phyloP scores from a whole-genome alignment of 2,329 filamentous ascomycete species.

The Aspergillus fructus region DNA sequence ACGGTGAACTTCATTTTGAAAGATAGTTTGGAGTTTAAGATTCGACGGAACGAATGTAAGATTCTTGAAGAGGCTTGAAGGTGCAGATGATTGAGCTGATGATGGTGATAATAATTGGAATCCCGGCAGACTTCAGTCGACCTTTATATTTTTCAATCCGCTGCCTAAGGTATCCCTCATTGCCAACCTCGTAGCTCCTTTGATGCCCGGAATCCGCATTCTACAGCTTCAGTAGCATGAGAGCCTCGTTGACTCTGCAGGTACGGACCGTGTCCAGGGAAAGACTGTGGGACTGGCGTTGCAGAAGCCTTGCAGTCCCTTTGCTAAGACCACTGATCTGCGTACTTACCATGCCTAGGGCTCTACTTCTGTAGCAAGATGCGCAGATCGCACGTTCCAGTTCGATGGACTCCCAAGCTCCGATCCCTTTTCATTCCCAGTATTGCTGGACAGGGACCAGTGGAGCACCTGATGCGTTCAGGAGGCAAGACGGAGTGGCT shows the following conservation, averaged over 20 bases:
- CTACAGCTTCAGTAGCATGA: too few relatives aligned
- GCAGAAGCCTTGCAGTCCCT: background rate
- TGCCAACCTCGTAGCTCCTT: background rate
- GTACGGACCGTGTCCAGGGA: background rate
- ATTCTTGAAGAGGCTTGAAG: background rate
- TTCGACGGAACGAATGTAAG: background rate
- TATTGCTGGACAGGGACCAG: background rate
- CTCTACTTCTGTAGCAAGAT: background rate
- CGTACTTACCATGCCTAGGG: background rate
- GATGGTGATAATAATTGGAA: background rate
- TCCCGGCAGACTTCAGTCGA: background rate
- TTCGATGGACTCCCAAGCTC: background rate
- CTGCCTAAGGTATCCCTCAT: background rate
- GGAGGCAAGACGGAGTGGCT: background rate
- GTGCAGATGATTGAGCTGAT: background rate
- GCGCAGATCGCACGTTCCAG: background rate
- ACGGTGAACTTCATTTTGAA: background rate
- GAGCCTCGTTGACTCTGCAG: background rate
- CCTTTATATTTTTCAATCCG: background rate
- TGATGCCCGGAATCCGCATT: background rate
- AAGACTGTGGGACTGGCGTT: background rate
- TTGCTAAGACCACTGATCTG: background rate
- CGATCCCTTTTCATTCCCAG: background rate
- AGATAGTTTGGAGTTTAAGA: background rate
- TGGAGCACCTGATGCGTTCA: background rate